Base-by-base conservation (phyloP, 768 basidiomycete species). In the Boletus patriciae region DNA sequence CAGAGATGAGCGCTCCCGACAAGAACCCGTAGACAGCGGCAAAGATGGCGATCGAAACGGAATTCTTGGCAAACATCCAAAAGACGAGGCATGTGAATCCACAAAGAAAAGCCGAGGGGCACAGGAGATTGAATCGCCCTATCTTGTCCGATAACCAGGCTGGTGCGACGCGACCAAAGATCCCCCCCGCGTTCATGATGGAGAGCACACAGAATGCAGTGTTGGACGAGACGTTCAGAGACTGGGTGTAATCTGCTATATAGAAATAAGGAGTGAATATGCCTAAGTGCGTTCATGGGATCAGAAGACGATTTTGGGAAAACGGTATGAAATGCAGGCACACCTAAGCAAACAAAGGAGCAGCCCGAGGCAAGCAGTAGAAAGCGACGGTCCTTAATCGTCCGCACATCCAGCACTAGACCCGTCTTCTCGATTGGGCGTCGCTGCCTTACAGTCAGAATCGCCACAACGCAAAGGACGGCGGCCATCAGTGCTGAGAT, bases 201-300 rank as follows among this genome's bases (percentile, higher is more conserved):
- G 87, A 82, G 19, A 89, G 77, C 7, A 86, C 77, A 61, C 78
- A 79, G 71, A 85, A 83, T 0, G 81, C 76, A 27, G 70, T 72
- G 42, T 71, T 52, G 8, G 76, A 50, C 3, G 77, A 57, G 38
- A 81, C 70, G 46, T 64, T 46, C 66, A 70, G 54, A 42, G 76
- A 77, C 52, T 75, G 73, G 19, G 85, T 74, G 67, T 84, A 88
- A 48, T 81, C 78, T 21, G 82, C 80, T 51, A 90, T 82, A 73
- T 83, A 90, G 66, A 88, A 86, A 68, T 82, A 85, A 8, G 88
- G 88, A 23, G 83, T 84, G 71, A 87, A 90, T 5, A 88, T 72
- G 27, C 87, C 88, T 89, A 61, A 15, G 34, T 44, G 54, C 40
- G 49, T 21, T 55, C 29, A 59, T 44, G 54, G 42, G 49, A 23